Conservation (phyloP, 805 yeast genomes). For the Cyberlindnera saturnus region DNA sequence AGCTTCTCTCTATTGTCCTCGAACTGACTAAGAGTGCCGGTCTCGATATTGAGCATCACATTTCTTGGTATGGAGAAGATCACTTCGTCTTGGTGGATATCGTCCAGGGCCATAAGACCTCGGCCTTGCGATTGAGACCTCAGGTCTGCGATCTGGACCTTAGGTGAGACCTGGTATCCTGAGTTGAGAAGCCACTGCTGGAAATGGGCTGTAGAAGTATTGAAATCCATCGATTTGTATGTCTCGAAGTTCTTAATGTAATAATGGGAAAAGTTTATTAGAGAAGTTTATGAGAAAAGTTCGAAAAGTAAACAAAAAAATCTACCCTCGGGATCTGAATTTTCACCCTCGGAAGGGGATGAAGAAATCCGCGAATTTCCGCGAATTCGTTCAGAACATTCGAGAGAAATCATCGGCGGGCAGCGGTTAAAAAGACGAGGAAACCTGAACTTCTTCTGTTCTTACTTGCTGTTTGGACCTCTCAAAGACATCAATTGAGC, state of each 20-base stretch:
- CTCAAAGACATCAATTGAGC: background rate
- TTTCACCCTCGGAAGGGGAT: too few relatives aligned
- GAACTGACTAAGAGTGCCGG: conserved; percentile 38
- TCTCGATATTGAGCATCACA: conserved; percentile 52
- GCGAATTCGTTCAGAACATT: background rate
- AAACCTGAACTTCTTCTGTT: background rate
- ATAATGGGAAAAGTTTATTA: too few relatives aligned
- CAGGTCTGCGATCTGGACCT: conserved; percentile 55
- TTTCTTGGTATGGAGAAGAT: conserved; percentile 65
- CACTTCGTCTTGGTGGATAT: conserved; percentile 55
- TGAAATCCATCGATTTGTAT: conserved; percentile 12
- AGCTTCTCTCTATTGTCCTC: conserved; percentile 28
- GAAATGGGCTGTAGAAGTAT: conserved; percentile 34
- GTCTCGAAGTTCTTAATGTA: too few relatives aligned
- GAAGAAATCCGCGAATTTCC: too few relatives aligned
- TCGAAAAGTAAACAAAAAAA: too few relatives aligned
- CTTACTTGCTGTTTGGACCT: background rate
- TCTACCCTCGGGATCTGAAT: too few relatives aligned
- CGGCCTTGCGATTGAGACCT: conserved; percentile 64
- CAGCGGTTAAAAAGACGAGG: background rate
- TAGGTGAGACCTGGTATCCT: conserved; percentile 47
- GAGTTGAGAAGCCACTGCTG: conserved; percentile 36
- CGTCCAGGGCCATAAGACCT: conserved; percentile 60
- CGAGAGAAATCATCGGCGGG: conserved; percentile 4
- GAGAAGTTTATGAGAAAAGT: too few relatives aligned